Evolutionary conservation across 2,329 filamentous ascomycete species (phyloP).

Genomic region (Colletotrichum sp.): DNA sequence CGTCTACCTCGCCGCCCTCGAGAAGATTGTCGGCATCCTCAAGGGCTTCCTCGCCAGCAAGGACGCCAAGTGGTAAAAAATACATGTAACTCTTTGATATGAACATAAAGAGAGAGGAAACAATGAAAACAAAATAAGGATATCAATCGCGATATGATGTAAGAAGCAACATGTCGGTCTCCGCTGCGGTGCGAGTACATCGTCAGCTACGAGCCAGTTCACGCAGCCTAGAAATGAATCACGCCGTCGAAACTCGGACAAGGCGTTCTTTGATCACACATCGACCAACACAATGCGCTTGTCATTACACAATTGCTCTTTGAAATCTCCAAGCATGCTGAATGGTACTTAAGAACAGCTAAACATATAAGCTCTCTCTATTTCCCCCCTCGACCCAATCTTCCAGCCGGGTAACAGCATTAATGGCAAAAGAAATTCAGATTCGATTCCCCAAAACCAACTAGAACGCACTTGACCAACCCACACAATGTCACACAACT

Average conservation of each 20-base stretch:
- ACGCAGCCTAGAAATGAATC: conserved; percentile 21
- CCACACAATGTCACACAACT: not conserved
- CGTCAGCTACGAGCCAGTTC: conserved; percentile 4
- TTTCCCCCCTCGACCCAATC: not conserved
- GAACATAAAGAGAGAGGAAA: not conserved
- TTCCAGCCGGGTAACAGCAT: not conserved
- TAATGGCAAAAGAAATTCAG: not conserved
- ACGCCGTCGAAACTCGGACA: not conserved
- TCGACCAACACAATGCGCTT: not conserved
- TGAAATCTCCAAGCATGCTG: not conserved
- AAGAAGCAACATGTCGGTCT: conserved; percentile 4
- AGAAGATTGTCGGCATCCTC: conserved; percentile 80
- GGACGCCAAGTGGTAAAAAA: conserved; percentile 61
- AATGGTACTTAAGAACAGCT: not conserved
- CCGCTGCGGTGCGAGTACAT: conserved; percentile 6
- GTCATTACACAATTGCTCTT: not conserved
- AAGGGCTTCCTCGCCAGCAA: conserved; percentile 61
- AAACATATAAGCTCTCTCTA: not conserved
- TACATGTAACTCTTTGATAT: not conserved
- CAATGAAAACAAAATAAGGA: not conserved
- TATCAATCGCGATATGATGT: conserved; percentile 9
- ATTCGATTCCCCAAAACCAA: not conserved
- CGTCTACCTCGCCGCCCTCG: conserved; percentile 77
- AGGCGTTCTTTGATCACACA: not conserved
- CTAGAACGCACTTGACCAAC: not conserved